These are phyloP conservation scores for Teunomyces barrocoloradensis DNA, from an alignment of 805 yeast species.

Conservation along the genomic window DNA sequence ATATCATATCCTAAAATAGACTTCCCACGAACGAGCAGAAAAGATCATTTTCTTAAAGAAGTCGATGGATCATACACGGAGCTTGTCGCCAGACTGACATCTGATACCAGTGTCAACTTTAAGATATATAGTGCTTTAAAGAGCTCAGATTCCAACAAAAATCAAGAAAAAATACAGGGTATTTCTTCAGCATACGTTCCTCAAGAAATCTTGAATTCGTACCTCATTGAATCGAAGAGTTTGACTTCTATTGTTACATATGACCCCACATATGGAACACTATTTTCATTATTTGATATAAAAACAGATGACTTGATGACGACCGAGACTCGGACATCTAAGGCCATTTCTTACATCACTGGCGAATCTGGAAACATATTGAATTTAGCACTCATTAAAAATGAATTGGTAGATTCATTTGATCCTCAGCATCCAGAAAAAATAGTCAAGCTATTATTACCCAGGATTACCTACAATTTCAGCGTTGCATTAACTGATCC, in stretches of 20 bases:
- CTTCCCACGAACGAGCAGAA: not conserved
- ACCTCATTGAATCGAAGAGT: conserved; percentile 22
- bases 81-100: not conserved
- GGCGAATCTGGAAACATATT: conserved; percentile 30
- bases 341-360: conserved; percentile 24
- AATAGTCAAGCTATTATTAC: conserved; percentile 9
- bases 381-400: conserved; percentile 18
- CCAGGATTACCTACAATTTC: conserved; percentile 7
- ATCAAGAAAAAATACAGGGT: not conserved
- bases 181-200: conserved; percentile 20
- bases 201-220: conserved; percentile 16
- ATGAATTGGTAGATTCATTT: not conserved
- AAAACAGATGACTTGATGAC: conserved; percentile 7
- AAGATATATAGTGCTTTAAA: conserved; percentile 12
- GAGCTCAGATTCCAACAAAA: not conserved
- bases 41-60: conserved; percentile 2
- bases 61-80: conserved; percentile 3
- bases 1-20: conserved; percentile 4
- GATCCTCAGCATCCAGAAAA: not conserved
- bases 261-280: conserved; percentile 35
- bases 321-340: not conserved
- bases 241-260: conserved; percentile 23
- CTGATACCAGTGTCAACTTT: conserved; percentile 8
- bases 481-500: conserved; percentile 21
- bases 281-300: conserved; percentile 19